Percentiles rank a stretch among this genome's conserved stretches.
Evolutionary conservation across 2,329 filamentous ascomycete genomes (phyloP).

Genomic region (Pochonia chlamydosporia): DNA sequence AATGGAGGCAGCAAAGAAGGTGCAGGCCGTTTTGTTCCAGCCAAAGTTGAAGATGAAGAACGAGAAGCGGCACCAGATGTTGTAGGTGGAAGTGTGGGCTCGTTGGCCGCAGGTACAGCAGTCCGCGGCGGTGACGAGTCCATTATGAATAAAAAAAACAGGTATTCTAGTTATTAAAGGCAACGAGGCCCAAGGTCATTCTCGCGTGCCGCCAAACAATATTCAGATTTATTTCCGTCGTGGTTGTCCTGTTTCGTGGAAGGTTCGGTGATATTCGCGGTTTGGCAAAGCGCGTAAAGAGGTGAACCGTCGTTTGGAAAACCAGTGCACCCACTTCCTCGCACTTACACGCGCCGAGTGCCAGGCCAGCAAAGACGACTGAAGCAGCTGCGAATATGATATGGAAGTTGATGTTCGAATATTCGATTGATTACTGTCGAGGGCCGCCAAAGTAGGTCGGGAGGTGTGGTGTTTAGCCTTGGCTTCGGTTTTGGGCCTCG

Average conservation of each 20-base stretch:
- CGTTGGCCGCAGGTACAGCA: slow-evolving; percentile 1
- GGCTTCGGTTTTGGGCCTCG: slow-evolving; percentile 3
- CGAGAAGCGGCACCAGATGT: background rate
- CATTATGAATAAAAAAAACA: slow-evolving; percentile 23
- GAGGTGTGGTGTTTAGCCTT: background rate
- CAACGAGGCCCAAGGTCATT: background rate
- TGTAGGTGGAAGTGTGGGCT: slow-evolving; percentile 28
- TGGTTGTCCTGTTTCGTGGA: slow-evolving; percentile 2
- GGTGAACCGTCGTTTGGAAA: background rate
- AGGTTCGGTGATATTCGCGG: slow-evolving; percentile 15
- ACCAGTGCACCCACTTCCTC: background rate
- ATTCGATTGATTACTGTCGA: background rate
- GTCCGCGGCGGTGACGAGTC: slow-evolving; percentile 31
- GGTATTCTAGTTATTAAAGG: background rate
- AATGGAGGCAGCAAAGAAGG: slow-evolving; percentile 72
- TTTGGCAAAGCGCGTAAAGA: slow-evolving; percentile 9
- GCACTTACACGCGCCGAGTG: slow-evolving; percentile 5
- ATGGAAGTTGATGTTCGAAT: background rate
- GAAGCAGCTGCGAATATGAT: background rate
- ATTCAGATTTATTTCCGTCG: slow-evolving; percentile 4
- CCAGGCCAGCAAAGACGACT: background rate
- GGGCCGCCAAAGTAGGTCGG: slow-evolving; percentile 2
- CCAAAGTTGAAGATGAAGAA: slow-evolving; percentile 14
- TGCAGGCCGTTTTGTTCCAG: slow-evolving; percentile 54
- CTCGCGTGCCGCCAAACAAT: background rate